Base-by-base conservation (phyloP, 768 basidiomycete species). In the Lactarius evosmus region DNA sequence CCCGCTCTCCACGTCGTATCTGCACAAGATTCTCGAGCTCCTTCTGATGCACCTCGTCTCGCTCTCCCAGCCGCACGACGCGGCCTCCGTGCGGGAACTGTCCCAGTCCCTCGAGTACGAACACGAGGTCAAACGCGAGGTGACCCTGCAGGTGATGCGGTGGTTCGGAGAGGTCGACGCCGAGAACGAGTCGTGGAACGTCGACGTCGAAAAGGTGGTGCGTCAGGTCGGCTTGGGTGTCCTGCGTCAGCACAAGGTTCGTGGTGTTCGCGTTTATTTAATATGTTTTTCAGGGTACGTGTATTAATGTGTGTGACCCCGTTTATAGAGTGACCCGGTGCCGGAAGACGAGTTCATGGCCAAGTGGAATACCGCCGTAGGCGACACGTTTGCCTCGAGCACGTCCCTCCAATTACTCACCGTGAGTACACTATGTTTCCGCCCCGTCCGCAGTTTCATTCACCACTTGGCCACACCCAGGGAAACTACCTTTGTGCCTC, bases 151-250 rank as follows among this genome's bases (percentile, higher is more conserved):
- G 71, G 80, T 94, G 30, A 84, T 97, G 78, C 72, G 75, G 0
- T 95, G 95, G 88, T 98, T 96, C 68, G 94, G 93, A 17, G 76
- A 78, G 4, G 73, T 87, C 4, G 69, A 61, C 9, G 60, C 27
- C 16, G 65, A 59, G 14, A 69, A 63, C 22, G 77, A 78, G 19
- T 74, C 74, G 49, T 95, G 93, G 92, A 79, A 72, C 46, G 83
- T 90, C 81, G 80, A 94, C 60, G 78, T 81, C 34, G 74, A 77
- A 6, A 78, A 78, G 2, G 77, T 91, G 17, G 81, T 95, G 7
- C 83, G 78, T 65, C 88, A 95, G 71, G 77, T 96, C 17, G 96
- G 95, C 1, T 67, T 91, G 56, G 88, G 88, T 0, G 78, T 95
- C 29, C 74, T 98, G 59, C 78, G 86, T 49, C 77, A 79, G 22